Base-by-base conservation (phyloP, 2,329 filamentous ascomycete genomes). In the Beauveria asiatica region DNA sequence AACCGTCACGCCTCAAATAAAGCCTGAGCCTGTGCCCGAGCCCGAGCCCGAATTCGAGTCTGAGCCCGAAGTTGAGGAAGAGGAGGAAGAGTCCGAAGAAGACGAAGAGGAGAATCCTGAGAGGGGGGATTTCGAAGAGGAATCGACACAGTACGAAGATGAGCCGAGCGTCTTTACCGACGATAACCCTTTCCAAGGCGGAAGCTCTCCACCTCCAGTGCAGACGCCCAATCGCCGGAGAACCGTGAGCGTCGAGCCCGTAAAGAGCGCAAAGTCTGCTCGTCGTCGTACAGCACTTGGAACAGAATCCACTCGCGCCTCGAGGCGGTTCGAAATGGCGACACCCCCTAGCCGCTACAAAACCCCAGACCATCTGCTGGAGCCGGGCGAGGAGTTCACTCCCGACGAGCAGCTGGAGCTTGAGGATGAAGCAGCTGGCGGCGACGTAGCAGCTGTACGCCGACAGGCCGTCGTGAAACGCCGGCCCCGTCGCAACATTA, bases 151-250 rank as follows among this genome's bases (percentile, higher is more conserved):
- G 16, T 61, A 61, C 23, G 74, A 77, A 44, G 79, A 81, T 7
- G 81, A 82, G 39, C 63, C 66, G 39, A 88, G 81, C 67, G 87
- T 89, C 37, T 97, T 97, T 73, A 91, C 88, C 1, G 83, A 87
- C 66, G 91, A 97, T 58, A 97, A 97, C 68, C 92, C 93, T 0
- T 97, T 97, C 70, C 93, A 97, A 72, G 90, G 89, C 69, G 88
- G 91, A 45, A 89, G 87, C 72, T 88, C 90, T 10, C 86, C 90
- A 1, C 73, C 81, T 6, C 72, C 73, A 1, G 73, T 79, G 30
- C 77, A 76, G 70, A 76, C 78, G 30, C 75, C 81, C 23, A 75
- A 75, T 61, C 79, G 81, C 46, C 76, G 82, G 64, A 78, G 77
- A 66, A 80, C 79, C n/a, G 69, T 73, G 2, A 77, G 71, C 19